Evolutionary conservation across 208 protist genomes (phyloP).

Genomic region (Wallacemonas sp.): DNA sequence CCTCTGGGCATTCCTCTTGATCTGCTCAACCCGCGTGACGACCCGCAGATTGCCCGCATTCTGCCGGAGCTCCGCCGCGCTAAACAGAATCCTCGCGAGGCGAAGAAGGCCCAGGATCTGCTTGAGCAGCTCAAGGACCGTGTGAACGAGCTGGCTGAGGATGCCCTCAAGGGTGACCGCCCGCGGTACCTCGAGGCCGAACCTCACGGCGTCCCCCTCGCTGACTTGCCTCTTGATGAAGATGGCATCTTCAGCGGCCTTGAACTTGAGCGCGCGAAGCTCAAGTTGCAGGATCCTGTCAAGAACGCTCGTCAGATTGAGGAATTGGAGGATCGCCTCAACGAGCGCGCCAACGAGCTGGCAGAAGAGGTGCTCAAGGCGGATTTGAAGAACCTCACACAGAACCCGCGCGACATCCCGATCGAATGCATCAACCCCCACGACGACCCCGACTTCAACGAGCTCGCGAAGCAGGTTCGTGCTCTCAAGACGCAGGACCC

Average conservation of each 20-base stretch:
- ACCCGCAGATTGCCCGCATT: conserved; percentile 51
- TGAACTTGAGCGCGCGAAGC: conserved; percentile 65
- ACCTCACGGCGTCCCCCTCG: conserved; percentile 56
- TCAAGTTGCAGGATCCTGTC: conserved; percentile 54
- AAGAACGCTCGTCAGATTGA: conserved; percentile 56
- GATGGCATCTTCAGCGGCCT: conserved; percentile 62
- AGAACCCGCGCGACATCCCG: conserved; percentile 44
- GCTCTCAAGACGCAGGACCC: conserved; percentile 53
- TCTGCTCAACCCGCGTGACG: conserved; percentile 51
- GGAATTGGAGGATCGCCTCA: conserved; percentile 59
- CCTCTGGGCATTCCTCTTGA: conserved; percentile 62
- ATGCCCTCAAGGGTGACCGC: conserved; percentile 46
- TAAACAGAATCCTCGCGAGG: conserved; percentile 46
- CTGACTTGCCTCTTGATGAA: conserved; percentile 55
- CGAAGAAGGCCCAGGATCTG: conserved; percentile 41
- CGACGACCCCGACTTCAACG: conserved; percentile 56
- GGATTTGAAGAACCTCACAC: conserved; percentile 52
- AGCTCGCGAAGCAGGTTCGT: conserved; percentile 49
- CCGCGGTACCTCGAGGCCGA: conserved; percentile 48
- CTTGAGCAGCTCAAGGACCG: conserved; percentile 54
- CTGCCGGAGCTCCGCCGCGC: conserved; percentile 62
- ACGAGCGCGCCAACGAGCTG: conserved; percentile 57
- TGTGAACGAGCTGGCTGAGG: conserved; percentile 46
- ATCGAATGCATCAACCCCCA: conserved; percentile 54
- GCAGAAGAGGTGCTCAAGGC: conserved; percentile 55